phyloP scores from a whole-genome alignment of 768 basidiomycete species.

The Tephrocybe sp. region DNA sequence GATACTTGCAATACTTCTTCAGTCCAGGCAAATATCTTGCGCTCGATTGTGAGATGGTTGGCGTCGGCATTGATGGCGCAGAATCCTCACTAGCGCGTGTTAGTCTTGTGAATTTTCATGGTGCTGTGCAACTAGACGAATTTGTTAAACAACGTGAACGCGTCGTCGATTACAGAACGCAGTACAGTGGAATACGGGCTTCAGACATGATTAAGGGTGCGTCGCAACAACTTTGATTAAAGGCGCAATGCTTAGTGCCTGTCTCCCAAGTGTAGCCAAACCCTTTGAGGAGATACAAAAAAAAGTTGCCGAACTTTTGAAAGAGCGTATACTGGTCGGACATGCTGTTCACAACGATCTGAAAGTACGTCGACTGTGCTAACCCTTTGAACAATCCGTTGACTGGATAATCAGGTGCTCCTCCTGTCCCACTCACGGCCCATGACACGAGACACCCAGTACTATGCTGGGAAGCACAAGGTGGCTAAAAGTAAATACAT shows the following conservation, averaged over 20 bases:
- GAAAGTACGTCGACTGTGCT: slow-evolving; percentile 47
- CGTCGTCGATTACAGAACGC: slow-evolving; percentile 91
- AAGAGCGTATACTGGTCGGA: slow-evolving; percentile 80
- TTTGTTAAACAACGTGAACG: slow-evolving; percentile 85
- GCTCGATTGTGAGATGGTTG: slow-evolving; percentile 98
- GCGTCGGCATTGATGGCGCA: slow-evolving; percentile 77
- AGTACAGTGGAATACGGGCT: slow-evolving; percentile 81
- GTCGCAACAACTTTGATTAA: slow-evolving; percentile 8
- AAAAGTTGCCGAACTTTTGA: slow-evolving; percentile 69
- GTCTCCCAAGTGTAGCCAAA: slow-evolving; percentile 47
- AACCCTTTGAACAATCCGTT: not conserved
- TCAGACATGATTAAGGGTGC: slow-evolving; percentile 69
- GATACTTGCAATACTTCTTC: slow-evolving; percentile 1
- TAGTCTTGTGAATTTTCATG: slow-evolving; percentile 86
- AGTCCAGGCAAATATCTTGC: slow-evolving; percentile 76
- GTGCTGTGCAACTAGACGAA: slow-evolving; percentile 74
- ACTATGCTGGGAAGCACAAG: slow-evolving; percentile 55
- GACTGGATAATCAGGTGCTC: slow-evolving; percentile 43
- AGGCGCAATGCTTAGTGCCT: not conserved
- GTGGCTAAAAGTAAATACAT: slow-evolving; percentile 62
- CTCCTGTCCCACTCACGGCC: slow-evolving; percentile 68
- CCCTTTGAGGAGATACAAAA: slow-evolving; percentile 79
- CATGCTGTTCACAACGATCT: slow-evolving; percentile 93
- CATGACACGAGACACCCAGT: slow-evolving; percentile 69
- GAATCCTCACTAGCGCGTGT: slow-evolving; percentile 89